Base-by-base conservation (phyloP, 2,329 filamentous ascomycete genomes). In the Fusarium mexicanum region DNA sequence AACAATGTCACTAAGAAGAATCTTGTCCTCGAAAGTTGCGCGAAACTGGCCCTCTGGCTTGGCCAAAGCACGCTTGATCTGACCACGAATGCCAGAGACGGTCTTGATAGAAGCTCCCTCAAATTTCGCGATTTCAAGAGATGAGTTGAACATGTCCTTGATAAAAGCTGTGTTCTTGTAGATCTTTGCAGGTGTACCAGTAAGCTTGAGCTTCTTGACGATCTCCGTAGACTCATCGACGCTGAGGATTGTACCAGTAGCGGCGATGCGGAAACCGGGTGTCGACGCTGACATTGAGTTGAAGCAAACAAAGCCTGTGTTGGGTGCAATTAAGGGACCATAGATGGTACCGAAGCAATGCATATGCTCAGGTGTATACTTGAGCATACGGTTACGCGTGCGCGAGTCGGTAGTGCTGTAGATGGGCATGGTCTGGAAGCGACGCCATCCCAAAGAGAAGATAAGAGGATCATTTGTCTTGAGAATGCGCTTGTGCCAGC, bases 151-250 rank as follows among this genome's bases (percentile, higher is more conserved):
- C 96, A 99, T 99, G 85, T 97, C 94, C 83, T 96, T 97, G 85
- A 99, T 95, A 82, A 99, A 99, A 44, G 96, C 95, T 0, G 96
- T 99, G 86, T 99, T 99, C 85, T 98, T 98, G 90, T 97, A 98
- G 83, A 98, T 97, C 86, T 98, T 98, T 89, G 96, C 97, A 3
- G 96, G 95, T 54, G 91, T 88, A 69, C 96, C 96, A 1, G 95
- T 98, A 55, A 99, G 90, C 84, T 99, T 99, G 80, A 99, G 91
- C 87, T 99, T 99, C 89, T 99, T 99, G 83, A 99, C 96, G 75
- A 99, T 98, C 82, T 99, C 96, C 7, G 94, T 95, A 46, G 93
- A 94, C 84, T 98, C 95, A 81, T 99, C 96, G 26, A 99, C 96
- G 79, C 92, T 95, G 73, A 98, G 86, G 9, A 99, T 94, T 5